phyloP scores from a whole-genome alignment of 192 early-diverging fungal genomes.

The Physocladia obscura region DNA sequence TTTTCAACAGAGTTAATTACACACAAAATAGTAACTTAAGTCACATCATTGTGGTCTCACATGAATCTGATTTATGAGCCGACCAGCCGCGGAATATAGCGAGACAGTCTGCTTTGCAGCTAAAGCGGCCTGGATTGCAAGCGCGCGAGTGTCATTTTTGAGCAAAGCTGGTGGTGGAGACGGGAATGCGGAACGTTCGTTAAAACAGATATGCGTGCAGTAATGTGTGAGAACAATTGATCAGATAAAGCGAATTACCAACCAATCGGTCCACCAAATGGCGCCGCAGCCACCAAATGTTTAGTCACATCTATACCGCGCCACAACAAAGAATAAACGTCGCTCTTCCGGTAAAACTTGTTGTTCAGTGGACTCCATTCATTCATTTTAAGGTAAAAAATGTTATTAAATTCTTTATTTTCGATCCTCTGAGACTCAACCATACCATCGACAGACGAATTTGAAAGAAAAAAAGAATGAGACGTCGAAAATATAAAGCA shows the following conservation, averaged over 20 bases:
- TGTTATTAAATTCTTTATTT: not conserved
- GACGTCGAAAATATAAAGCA: too few relatives aligned
- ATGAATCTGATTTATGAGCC: constrained; percentile 80
- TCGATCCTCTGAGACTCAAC: not conserved
- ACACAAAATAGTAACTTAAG: not conserved
- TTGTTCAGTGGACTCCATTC: constrained; percentile 16
- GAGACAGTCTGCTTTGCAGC: constrained; percentile 36
- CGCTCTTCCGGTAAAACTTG: constrained; percentile 55
- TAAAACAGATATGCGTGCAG: not conserved
- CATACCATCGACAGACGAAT: too few relatives aligned
- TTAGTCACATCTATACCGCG: constrained; percentile 80
- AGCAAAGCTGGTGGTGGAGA: constrained; percentile 67
- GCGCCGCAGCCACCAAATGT: constrained; percentile 73
- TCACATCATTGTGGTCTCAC: constrained; percentile 38
- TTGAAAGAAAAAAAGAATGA: too few relatives aligned
- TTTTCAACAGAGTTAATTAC: not conserved
- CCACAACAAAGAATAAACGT: constrained; percentile 88
- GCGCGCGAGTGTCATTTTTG: constrained; percentile 66
- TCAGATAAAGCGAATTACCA: constrained; percentile 3
- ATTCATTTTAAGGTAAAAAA: not conserved
- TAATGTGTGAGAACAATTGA: not conserved
- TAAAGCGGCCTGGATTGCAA: constrained; percentile 1
- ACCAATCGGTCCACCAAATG: constrained; percentile 93
- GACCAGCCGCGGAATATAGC: constrained; percentile 84
- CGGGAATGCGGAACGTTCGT: not conserved